Percentiles rank a stretch among this genome's conserved stretches.
Evolutionary conservation across 176 grass and related monocot species (phyloP).

Genomic region (Triticum timopheevii): DNA sequence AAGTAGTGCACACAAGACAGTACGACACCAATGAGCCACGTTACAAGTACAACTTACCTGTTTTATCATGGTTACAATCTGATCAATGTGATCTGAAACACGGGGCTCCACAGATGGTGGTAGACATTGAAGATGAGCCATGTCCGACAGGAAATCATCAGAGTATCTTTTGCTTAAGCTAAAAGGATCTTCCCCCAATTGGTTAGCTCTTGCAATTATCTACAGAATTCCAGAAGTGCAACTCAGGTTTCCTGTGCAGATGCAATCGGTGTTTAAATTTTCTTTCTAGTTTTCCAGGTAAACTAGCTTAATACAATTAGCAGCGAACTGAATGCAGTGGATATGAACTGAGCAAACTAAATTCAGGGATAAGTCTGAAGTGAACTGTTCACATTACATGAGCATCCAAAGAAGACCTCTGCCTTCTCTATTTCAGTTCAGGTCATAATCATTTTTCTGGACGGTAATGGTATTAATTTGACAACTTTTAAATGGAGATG

Average conservation of each 20-base stretch:
- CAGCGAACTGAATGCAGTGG: neutral
- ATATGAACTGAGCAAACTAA: neutral
- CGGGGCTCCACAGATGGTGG: conserved; percentile 82
- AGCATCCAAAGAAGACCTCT: neutral
- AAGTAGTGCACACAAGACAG: neutral
- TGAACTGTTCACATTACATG: neutral
- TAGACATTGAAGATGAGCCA: conserved; percentile 87
- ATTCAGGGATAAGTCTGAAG: neutral
- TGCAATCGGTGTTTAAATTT: conserved; percentile 49
- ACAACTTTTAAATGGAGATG: neutral
- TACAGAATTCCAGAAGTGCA: conserved; percentile 90
- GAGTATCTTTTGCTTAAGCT: conserved; percentile 76
- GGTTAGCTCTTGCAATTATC: conserved; percentile 98
- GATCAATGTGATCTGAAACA: conserved; percentile 81
- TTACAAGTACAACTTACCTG: conserved; percentile 50
- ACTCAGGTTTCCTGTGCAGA: conserved; percentile 78
- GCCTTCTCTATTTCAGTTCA: conserved; percentile 3
- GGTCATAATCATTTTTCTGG: neutral
- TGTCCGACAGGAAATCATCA: conserved; percentile 86
- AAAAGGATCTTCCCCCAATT: conserved; percentile 83
- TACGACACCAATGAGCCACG: neutral
- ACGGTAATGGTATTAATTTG: neutral
- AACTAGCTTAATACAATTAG: neutral
- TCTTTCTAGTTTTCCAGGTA: conserved; percentile 17
- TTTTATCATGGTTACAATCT: conserved; percentile 96